Conservation (phyloP, 371 early-diverging fungal genomes). For the Mucor plumbeus region DNA sequence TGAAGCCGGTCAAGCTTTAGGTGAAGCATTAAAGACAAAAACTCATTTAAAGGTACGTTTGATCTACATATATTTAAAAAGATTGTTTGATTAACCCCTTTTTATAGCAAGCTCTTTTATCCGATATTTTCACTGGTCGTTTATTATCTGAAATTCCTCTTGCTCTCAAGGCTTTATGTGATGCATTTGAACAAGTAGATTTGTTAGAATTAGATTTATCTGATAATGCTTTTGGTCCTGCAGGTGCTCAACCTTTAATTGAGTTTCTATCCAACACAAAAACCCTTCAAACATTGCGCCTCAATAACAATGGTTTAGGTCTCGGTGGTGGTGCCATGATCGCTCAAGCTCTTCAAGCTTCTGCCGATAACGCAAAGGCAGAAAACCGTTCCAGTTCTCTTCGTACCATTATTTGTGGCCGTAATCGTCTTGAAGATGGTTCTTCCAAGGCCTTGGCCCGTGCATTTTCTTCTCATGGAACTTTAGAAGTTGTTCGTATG, state of each 20-base stretch:
- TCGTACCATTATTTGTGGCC: slow-evolving; percentile 85
- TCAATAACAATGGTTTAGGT: slow-evolving; percentile 97
- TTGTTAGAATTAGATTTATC: slow-evolving; percentile 86
- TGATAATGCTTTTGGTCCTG: slow-evolving; percentile 98
- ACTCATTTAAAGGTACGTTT: slow-evolving; percentile 70
- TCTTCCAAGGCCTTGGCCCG: slow-evolving; percentile 74
- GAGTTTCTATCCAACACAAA: slow-evolving; percentile 82
- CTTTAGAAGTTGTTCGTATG: slow-evolving; percentile 84
- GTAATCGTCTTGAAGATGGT: slow-evolving; percentile 94
- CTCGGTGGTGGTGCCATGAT: slow-evolving; percentile 89
- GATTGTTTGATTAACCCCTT: too few relatives aligned
- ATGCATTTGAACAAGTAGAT: slow-evolving; percentile 77
- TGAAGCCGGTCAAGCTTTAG: slow-evolving; percentile 87
- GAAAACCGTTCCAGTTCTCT: slow-evolving; percentile 73
- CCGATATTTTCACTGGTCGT: slow-evolving; percentile 96
- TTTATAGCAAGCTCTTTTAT: slow-evolving; percentile 59
- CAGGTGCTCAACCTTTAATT: slow-evolving; percentile 88
- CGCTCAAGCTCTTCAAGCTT: slow-evolving; percentile 81
- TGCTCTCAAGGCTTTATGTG: slow-evolving; percentile 82
- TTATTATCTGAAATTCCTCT: slow-evolving; percentile 88
- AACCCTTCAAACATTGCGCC: slow-evolving; percentile 75
- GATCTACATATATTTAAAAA: not conserved
- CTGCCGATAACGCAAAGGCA: slow-evolving; percentile 67
- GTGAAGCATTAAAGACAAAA: slow-evolving; percentile 73
- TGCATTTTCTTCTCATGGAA: slow-evolving; percentile 83